Evolutionary conservation across 306 rosid species (phyloP), one percentile per base, ranked within the genome.

Genomic region (Prunus padus): DNA sequence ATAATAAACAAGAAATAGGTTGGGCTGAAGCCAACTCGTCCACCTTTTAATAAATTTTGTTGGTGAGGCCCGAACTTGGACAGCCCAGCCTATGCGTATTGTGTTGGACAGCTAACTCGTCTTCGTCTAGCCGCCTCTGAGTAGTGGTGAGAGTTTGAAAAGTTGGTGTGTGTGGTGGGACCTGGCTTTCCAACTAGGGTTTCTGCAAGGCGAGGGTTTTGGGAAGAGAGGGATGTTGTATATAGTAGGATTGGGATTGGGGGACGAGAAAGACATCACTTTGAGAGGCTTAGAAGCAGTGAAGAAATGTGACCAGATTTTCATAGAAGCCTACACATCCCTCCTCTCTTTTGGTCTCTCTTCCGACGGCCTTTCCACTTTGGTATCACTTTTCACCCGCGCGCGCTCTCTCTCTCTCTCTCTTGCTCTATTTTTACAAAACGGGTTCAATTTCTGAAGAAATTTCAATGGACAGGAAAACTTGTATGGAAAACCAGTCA

Each of bases 251-350:
- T 75, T 94, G 23, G 98, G 98, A 33, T 81, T 94, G 76, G 98
- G 98, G 4, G 84, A 91, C 74, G 98, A 93, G 83, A 74, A 52
- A 80, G 97, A 91, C 75, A 93, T 94, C 64, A 94, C 93, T 8
- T 79, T 91, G 15, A 88, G 90, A 73, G 97, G 98, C 6, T 86
- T 94, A 80, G 98, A 94, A 85, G 96, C 95, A 52, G 92, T 91
- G 63, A 80, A 77, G 23, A 85, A 78, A 31, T 94, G 94, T 62
- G 72, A 61, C 61, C 89, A 85, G 78, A 76, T 95, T 46, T 90
- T 85, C 85, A 88, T 92, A 59, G 97, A 95, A 86, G 89, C 98
- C 62, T 90, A 90, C 87, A 92, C 97, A 80, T 95, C 97, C 60
- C 97, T 95, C 40, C 94, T 95, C 40, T 95, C 97, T 28, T 92